These are phyloP conservation scores for Tolypocladium guangdongense DNA, from an alignment of 2,329 filamentous ascomycete species.

Conservation along the genomic window DNA sequence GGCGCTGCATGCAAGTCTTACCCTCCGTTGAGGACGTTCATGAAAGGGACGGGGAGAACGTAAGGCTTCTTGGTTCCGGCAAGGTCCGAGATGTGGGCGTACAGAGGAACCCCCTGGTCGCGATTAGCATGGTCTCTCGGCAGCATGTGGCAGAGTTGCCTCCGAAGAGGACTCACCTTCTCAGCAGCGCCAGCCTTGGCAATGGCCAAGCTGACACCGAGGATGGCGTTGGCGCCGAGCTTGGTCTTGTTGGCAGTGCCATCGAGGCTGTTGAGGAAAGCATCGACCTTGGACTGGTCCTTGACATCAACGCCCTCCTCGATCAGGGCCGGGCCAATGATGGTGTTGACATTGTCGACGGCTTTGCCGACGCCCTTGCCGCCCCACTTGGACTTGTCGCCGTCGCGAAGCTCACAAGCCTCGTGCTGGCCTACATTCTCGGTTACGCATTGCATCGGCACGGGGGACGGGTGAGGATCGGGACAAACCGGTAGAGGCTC, in stretches of 20 bases:
- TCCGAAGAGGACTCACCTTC: constrained; percentile 41
- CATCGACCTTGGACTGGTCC: constrained; percentile 74
- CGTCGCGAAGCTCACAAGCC: constrained; percentile 83
- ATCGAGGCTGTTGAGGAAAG: constrained; percentile 77
- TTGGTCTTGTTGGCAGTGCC: constrained; percentile 80
- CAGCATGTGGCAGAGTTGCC: background rate
- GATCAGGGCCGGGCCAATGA: constrained; percentile 72
- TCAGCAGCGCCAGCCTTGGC: constrained; percentile 84
- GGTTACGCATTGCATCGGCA: constrained; percentile 16
- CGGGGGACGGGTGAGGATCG: constrained; percentile 12
- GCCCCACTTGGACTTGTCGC: constrained; percentile 75
- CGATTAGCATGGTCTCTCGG: constrained; percentile 1
- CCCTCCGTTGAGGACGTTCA: constrained; percentile 83
- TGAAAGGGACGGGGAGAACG: constrained; percentile 82
- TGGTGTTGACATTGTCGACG: constrained; percentile 73
- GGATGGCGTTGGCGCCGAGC: constrained; percentile 79
- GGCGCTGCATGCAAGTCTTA: constrained; percentile 17
- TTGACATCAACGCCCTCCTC: constrained; percentile 75
- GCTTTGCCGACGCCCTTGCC: constrained; percentile 85
- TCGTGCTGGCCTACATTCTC: constrained; percentile 64
- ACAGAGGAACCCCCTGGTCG: constrained; percentile 62
- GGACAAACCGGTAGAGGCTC: constrained; percentile 78
- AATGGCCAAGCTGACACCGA: constrained; percentile 73
- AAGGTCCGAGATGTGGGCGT: constrained; percentile 78
- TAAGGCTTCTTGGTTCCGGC: constrained; percentile 87